Conservation (phyloP, 2,329 filamentous ascomycete genomes). For the Talaromyces sp. region DNA sequence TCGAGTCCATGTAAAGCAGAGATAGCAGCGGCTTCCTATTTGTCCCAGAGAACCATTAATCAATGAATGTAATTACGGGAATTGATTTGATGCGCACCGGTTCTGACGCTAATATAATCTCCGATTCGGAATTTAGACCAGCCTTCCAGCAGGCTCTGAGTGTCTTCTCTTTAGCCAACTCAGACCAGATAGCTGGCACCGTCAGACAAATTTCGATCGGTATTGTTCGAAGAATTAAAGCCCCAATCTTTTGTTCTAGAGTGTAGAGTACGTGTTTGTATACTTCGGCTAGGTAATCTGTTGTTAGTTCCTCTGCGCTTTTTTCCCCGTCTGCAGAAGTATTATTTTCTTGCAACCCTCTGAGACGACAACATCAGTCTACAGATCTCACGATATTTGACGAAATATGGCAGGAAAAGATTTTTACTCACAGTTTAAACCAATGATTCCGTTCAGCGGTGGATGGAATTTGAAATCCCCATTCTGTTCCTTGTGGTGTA, state of each 20-base stretch:
- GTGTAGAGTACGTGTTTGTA: slow-evolving; percentile 94
- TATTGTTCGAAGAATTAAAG: slow-evolving; percentile 96
- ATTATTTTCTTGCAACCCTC: background rate
- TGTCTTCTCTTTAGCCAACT: slow-evolving; percentile 94
- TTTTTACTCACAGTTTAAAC: slow-evolving; percentile 88
- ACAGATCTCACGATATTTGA: background rate
- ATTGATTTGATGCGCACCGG: background rate
- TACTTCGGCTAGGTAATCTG: slow-evolving; percentile 97
- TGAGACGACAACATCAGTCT: background rate
- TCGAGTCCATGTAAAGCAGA: slow-evolving; percentile 80
- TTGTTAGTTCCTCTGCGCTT: slow-evolving; percentile 89
- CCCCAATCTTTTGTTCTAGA: slow-evolving; percentile 90
- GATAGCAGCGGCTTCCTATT: slow-evolving; percentile 96
- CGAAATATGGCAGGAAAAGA: background rate
- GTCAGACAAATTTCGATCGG: slow-evolving; percentile 97
- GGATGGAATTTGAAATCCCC: slow-evolving; percentile 96
- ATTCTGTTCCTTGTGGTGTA: slow-evolving; percentile 99
- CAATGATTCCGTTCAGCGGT: slow-evolving; percentile 99
- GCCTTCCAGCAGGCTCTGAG: slow-evolving; percentile 96
- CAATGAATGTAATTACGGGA: background rate
- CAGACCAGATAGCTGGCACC: slow-evolving; percentile 98
- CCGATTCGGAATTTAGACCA: slow-evolving; percentile 69
- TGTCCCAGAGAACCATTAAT: slow-evolving; percentile 58
- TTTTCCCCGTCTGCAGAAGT: background rate
- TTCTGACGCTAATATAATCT: background rate